Percentiles rank a stretch among this genome's conserved stretches.
These are phyloP conservation scores for Jackrogersella minutella DNA, from an alignment of 495 filamentous ascomycete genomes.

Conservation along the genomic window DNA sequence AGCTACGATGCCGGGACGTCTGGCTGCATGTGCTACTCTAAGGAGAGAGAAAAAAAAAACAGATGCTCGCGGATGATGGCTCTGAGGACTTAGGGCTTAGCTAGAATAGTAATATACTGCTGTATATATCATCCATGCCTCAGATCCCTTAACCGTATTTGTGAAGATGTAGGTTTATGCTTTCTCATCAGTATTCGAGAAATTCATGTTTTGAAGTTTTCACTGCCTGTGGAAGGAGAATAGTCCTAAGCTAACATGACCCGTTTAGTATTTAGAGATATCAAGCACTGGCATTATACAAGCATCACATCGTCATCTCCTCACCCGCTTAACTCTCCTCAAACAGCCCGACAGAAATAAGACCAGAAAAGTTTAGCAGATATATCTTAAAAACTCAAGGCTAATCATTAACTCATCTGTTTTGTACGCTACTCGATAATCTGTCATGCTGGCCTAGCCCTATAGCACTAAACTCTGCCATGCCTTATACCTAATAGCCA, in stretches of 20 bases:
- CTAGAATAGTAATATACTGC: slow-evolving; percentile 6
- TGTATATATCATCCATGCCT: no score
- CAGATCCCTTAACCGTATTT: background rate
- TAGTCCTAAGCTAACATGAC: no score
- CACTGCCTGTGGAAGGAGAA: no score
- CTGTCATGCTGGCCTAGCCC: slow-evolving; percentile 10
- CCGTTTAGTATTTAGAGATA: no score
- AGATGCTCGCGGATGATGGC: background rate
- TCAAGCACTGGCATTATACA: no score
- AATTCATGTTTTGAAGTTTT: no score
- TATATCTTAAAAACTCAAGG: background rate
- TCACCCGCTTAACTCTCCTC: no score
- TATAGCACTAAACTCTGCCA: background rate
- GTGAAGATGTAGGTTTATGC: background rate
- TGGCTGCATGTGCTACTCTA: background rate
- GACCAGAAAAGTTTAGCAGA: background rate
- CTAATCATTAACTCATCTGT: slow-evolving; percentile 16
- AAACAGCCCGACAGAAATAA: background rate
- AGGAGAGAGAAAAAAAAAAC: background rate
- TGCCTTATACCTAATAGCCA: background rate
- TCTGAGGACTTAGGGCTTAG: background rate
- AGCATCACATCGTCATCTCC: no score
- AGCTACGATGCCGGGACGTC: no score
- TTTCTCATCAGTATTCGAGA: no score
- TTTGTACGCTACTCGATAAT: slow-evolving; percentile 10